A percentile compares a stretch with the other conserved stretches of the same genome.
Evolutionary conservation across 306 rosid genomes (phyloP).

Genomic region (Inga oerstediana): DNA sequence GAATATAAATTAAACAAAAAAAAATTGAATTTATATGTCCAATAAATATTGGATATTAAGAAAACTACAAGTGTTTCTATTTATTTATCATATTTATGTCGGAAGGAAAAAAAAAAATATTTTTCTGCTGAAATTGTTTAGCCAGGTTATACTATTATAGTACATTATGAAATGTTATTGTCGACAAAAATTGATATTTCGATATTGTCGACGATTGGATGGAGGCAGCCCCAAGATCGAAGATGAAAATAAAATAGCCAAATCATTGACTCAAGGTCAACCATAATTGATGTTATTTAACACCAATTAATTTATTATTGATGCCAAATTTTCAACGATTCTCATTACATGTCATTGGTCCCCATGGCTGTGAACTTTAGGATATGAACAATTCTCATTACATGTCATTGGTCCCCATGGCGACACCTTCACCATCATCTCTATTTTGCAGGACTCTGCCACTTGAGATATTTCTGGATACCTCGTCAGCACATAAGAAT

Average conservation of each 20-base stretch:
- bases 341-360: no score
- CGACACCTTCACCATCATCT: neutral
- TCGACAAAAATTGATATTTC: neutral
- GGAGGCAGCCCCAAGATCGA: neutral
- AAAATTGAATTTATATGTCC: no score
- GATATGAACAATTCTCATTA: neutral
- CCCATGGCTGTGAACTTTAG: neutral
- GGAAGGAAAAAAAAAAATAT: no score
- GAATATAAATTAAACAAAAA: no score
- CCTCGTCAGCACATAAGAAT: neutral
- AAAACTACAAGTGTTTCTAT: neutral
- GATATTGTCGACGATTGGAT: neutral
- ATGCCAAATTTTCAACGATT: neutral
- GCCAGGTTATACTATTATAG: neutral
- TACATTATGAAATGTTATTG: neutral
- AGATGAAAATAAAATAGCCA: neutral
- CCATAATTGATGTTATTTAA: neutral
- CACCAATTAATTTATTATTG: neutral
- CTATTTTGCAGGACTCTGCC: neutral
- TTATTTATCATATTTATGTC: no score
- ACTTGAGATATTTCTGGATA: neutral
- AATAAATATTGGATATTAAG: no score
- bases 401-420: neutral
- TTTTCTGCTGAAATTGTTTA: neutral
- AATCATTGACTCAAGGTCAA: neutral